phyloP scores from a whole-genome alignment of 495 filamentous ascomycete genomes.

The Trichoderma virens region DNA sequence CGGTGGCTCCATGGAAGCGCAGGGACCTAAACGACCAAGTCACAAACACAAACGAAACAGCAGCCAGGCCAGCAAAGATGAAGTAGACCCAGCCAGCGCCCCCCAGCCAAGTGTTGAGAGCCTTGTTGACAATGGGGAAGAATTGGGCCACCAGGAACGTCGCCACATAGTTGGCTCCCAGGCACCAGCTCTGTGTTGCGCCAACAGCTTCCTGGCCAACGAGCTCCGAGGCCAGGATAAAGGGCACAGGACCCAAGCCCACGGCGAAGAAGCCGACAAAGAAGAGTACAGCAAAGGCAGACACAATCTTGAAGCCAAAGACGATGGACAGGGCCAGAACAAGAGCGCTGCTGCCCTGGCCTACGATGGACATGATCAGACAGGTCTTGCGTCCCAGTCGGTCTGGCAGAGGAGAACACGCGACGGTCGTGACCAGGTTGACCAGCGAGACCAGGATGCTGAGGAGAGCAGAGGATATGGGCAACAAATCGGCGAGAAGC shows the following conservation, averaged over 20 bases:
- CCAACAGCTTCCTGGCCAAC: conserved; percentile 85
- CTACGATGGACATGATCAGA: conserved; percentile 68
- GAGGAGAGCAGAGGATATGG: conserved; percentile 65
- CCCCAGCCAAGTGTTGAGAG: conserved; percentile 48
- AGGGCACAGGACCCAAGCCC: conserved; percentile 89
- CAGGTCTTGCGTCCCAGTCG: conserved; percentile 78
- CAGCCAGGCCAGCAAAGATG: conserved; percentile 70
- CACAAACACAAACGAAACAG: conserved; percentile 58
- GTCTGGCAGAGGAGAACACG: conserved; percentile 76
- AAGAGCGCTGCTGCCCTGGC: conserved; percentile 71
- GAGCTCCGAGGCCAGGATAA: conserved; percentile 83
- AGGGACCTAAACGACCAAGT: conserved; percentile 23
- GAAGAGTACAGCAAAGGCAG: conserved; percentile 68
- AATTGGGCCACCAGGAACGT: conserved; percentile 91
- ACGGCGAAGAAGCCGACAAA: conserved; percentile 87
- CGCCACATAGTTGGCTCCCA: conserved; percentile 82
- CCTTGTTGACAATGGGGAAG: conserved; percentile 77
- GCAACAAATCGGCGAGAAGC: conserved; percentile 67
- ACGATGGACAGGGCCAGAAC: conserved; percentile 70
- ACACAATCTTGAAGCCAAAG: conserved; percentile 58
- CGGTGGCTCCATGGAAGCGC: not conserved
- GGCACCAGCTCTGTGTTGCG: conserved; percentile 73
- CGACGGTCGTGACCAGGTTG: conserved; percentile 75
- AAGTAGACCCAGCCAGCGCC: conserved; percentile 80
- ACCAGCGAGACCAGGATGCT: conserved; percentile 79